Percentiles rank a stretch among this genome's conserved stretches.
phyloP scores from a whole-genome alignment of 371 early-diverging fungal species.

The Choanephora cucurbitarum region DNA sequence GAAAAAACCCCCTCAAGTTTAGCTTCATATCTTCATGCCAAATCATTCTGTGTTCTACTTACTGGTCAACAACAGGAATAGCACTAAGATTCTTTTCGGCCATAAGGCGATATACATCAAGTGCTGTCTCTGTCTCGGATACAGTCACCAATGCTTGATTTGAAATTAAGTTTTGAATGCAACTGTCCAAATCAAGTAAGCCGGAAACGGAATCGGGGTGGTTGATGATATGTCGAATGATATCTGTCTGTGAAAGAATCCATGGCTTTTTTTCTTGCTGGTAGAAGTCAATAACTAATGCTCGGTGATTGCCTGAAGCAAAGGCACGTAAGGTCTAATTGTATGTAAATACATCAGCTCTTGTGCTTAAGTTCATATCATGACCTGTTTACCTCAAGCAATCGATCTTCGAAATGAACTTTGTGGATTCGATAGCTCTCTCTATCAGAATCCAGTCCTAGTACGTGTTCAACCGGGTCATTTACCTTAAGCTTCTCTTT shows the following conservation, averaged over 20 bases:
- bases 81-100: conserved; percentile 48
- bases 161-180: conserved; percentile 26
- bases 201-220: conserved; percentile 45
- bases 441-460: conserved; percentile 57
- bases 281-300: conserved; percentile 41
- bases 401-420: conserved; percentile 46
- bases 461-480: conserved; percentile 55
- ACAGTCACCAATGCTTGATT: conserved; percentile 35
- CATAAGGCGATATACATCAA: conserved; percentile 50
- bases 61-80: conserved; percentile 52
- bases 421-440: conserved; percentile 61
- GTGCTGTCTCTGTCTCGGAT: conserved; percentile 32
- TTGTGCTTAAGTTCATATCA: no score
- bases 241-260: conserved; percentile 58
- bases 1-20: no score
- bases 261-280: conserved; percentile 36
- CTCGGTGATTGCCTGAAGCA: conserved; percentile 52
- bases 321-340: conserved; percentile 46
- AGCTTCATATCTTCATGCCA: no score
- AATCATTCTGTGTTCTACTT: conserved; percentile 1
- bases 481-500: conserved; percentile 42
- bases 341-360: not conserved
- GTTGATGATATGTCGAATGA: conserved; percentile 48
- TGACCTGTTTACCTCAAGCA: conserved; percentile 40
- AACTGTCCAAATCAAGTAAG: conserved; percentile 33